Base-by-base conservation (phyloP, 164 flowering plant species). In the Aristolochia contorta region DNA sequence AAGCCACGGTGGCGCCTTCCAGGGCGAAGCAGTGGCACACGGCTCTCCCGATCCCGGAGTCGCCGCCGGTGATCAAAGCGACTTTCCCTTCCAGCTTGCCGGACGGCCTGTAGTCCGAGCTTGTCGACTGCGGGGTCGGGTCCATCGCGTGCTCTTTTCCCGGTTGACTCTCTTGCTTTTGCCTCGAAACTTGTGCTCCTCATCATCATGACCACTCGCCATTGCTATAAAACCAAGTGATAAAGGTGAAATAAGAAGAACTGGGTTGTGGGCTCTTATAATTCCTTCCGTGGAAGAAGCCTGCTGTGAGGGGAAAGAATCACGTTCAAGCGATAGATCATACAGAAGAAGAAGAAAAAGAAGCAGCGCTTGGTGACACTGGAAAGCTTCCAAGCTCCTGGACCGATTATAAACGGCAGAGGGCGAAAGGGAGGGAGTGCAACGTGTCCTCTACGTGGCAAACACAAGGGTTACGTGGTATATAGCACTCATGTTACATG, bases 1-100 rank as follows among this genome's bases (percentile, higher is more conserved):
- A 86, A 16, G 87, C 93, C 63, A 88, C 93, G 0, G 88, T 86
- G 5, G 96, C 96, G 6, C 97, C 93, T 27, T 86, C 93, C 0
- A 71, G 64, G 0, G 86, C 80, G 58, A 78, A 91, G 64, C 49
- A 55, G 60, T 77, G 60, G 72, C 85, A 78, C 47, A 87, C 93
- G 0, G 91, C 88, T 47, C 91, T 59, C 0, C 97, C 93, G 37
- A 90, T 90, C 5, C 92, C 93, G 0, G 87, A 90, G 59, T 87
- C 93, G 0, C 93, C 93, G 0, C 96, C 86, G 0, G 96, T 83
- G 55, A 86, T 82, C 25, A 87, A 54, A 1, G 96, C 86, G 69
- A 87, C 84, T 75, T 77, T 83, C 1, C 89, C 89, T 89, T 61
- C 57, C 14, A 53, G 56, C 56, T 9, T 53, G 16, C 25, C 25